A percentile compares a stretch with the other conserved stretches of the same genome.
Evolutionary conservation across 2,329 filamentous ascomycete genomes (phyloP).

Genomic region (Beauveria rudraprayagi): DNA sequence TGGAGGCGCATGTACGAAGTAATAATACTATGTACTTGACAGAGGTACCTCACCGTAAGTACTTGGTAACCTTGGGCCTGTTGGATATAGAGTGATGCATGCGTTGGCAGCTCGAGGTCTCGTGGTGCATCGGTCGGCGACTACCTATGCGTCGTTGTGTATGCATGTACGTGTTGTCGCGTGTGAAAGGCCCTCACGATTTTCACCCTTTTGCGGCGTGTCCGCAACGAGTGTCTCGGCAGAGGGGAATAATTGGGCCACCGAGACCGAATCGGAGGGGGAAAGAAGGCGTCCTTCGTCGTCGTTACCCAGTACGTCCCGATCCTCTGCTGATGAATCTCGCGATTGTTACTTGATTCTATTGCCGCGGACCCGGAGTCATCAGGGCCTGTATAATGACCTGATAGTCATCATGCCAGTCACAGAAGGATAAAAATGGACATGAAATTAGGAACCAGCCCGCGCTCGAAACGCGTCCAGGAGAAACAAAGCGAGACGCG

Average conservation of each 20-base stretch:
- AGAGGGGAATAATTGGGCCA: not conserved
- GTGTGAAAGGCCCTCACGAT: not conserved
- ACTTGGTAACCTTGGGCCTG: not conserved
- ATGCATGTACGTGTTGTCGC: not conserved
- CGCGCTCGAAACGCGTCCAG: not conserved
- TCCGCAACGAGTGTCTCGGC: conserved; percentile 6
- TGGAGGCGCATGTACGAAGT: not conserved
- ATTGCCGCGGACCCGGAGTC: not conserved
- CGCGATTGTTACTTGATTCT: not conserved
- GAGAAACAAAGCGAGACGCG: not conserved
- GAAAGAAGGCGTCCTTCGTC: not conserved
- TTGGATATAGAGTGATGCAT: not conserved
- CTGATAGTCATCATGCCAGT: not conserved
- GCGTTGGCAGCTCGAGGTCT: conserved; percentile 4
- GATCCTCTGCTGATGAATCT: not conserved
- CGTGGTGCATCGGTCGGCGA: not conserved
- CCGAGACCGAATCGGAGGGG: not conserved
- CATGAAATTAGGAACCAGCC: not conserved
- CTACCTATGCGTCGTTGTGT: not conserved
- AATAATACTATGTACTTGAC: not conserved
- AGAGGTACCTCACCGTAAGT: not conserved
- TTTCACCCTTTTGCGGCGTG: not conserved
- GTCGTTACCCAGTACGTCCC: not conserved
- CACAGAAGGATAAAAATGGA: not conserved
- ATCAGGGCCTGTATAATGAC: not conserved